A percentile compares a stretch with the other conserved stretches of the same genome.
These are phyloP conservation scores for Paradendryphiella salina DNA, from an alignment of 2,329 filamentous ascomycete genomes.

Conservation along the genomic window DNA sequence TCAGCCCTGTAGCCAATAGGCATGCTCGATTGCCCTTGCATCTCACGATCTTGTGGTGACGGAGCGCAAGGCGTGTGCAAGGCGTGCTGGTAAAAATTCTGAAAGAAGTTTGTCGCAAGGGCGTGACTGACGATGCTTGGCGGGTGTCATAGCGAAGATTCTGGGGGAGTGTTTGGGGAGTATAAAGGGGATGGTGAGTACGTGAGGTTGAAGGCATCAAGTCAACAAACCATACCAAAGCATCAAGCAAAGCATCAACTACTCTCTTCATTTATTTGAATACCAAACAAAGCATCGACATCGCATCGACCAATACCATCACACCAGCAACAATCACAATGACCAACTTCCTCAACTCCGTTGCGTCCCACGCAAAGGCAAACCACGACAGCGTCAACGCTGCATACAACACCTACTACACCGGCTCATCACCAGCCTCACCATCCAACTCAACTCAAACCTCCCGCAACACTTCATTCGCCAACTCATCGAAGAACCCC, in stretches of 20 bases:
- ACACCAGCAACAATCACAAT: slow-evolving; percentile 21
- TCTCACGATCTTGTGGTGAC: slow-evolving; percentile 7
- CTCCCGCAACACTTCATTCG: slow-evolving; percentile 27
- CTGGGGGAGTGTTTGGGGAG: slow-evolving; percentile 10
- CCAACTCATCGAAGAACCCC: slow-evolving; percentile 16
- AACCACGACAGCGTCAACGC: slow-evolving; percentile 39
- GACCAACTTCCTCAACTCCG: slow-evolving; percentile 30
- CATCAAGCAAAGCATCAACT: slow-evolving; percentile 10
- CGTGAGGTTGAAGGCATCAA: slow-evolving; percentile 8
- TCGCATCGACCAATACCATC: slow-evolving; percentile 2
- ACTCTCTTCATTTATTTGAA: slow-evolving; percentile 1
- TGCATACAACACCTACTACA: slow-evolving; percentile 33
- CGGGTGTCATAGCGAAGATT: slow-evolving; percentile 14
- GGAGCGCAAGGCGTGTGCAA: slow-evolving; percentile 19
- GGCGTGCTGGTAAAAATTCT: slow-evolving; percentile 9
- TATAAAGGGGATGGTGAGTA: slow-evolving; percentile 18
- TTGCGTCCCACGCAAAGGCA: slow-evolving; percentile 34
- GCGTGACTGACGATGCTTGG: slow-evolving; percentile 19
- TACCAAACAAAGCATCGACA: background rate
- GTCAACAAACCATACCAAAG: slow-evolving; percentile 15
- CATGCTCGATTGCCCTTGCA: background rate
- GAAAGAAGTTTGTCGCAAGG: slow-evolving; percentile 1
- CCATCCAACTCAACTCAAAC: slow-evolving; percentile 10
- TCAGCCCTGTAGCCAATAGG: slow-evolving; percentile 18
- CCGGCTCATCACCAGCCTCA: slow-evolving; percentile 13